Evolutionary conservation across 2,329 filamentous ascomycete species (phyloP), one percentile per base, ranked within the genome.

Genomic region (Exophiala oligosperma): DNA sequence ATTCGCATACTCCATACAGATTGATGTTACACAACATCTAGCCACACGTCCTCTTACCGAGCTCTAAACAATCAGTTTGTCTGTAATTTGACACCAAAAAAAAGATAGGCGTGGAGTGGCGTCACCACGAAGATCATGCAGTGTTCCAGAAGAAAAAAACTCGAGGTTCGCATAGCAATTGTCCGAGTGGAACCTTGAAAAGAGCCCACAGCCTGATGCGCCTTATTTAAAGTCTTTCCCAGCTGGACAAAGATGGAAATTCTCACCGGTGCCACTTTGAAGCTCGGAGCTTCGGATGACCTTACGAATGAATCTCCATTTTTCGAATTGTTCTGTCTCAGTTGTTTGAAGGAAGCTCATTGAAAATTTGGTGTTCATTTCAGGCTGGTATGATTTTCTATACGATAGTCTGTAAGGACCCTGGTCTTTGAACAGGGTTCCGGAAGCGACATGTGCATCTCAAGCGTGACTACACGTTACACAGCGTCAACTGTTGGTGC

Each of bases 251-350:
- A 59, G 17, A 48, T 23, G 56, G 63, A 17, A 65, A 65, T 56
- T 65, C 37, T 21, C 40, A 49, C 59, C 63, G 61, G 57, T 47
- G 54, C 61, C 63, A 63, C 55, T 38, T 51, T 29, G 51, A n/a
- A 32, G 46, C 46, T 28, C 26, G 46, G 46, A 48, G 46, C 46
- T 7, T n/a, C 9, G 11, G 26, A 17, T 32, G 23, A 48, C 46
- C n/a, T 48, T 14, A 14, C 3, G 14, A 29, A n/a, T 32, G 12
- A 12, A 46, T 28, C 24, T 8, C 9, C 9, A 14, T 47, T 24
- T 47, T 24, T 24, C 24, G 14, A 26, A 29, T 7, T 48, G 24
- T 11, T 32, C 26, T 4, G 46, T 32, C 46, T 17, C 46, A 48
- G 24, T 48, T 48, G 24, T 48, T 17, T 29, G 24, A 26, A 24